phyloP scores from a whole-genome alignment of 2,329 filamentous ascomycete species.

The Pseudomassariella vexata region DNA sequence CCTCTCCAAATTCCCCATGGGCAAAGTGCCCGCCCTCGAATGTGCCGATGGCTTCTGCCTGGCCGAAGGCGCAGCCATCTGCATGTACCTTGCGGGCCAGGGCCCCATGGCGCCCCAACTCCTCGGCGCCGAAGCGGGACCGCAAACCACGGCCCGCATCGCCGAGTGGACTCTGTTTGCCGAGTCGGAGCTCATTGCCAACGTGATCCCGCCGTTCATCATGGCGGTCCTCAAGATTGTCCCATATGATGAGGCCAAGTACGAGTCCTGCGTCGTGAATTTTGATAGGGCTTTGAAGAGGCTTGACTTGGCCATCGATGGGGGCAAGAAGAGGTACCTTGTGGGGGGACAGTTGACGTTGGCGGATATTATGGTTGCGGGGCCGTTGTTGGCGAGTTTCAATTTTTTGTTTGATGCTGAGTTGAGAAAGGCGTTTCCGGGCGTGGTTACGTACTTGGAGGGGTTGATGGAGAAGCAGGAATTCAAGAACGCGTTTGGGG shows the following conservation, averaged over 20 bases:
- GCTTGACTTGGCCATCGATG: slow-evolving; percentile 24
- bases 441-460: slow-evolving; percentile 24
- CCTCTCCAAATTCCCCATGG: slow-evolving; percentile 43
- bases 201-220: slow-evolving; percentile 13
- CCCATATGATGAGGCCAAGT: slow-evolving; percentile 19
- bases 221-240: slow-evolving; percentile 23
- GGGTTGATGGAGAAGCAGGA: slow-evolving; percentile 23
- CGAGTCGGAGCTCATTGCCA: slow-evolving; percentile 26
- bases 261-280: slow-evolving; percentile 10
- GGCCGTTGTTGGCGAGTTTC: slow-evolving; percentile 15
- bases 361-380: slow-evolving; percentile 29
- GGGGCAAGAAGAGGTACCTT: slow-evolving; percentile 28
- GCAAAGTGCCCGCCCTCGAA: slow-evolving; percentile 45
- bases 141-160: slow-evolving; percentile 34
- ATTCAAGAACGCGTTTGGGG: slow-evolving; percentile 26
- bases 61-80: slow-evolving; percentile 40
- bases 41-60: slow-evolving; percentile 39
- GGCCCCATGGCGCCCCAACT: slow-evolving; percentile 39
- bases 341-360: slow-evolving; percentile 31
- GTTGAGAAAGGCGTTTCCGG: slow-evolving; percentile 27
- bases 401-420: slow-evolving; percentile 26
- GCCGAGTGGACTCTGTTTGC: slow-evolving; percentile 39
- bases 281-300: slow-evolving; percentile 22
- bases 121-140: slow-evolving; percentile 28
- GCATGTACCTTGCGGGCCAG: slow-evolving; percentile 36